Evolutionary conservation across 176 grass and related monocot genomes (phyloP).

Genomic region (Lolium multiflorum): DNA sequence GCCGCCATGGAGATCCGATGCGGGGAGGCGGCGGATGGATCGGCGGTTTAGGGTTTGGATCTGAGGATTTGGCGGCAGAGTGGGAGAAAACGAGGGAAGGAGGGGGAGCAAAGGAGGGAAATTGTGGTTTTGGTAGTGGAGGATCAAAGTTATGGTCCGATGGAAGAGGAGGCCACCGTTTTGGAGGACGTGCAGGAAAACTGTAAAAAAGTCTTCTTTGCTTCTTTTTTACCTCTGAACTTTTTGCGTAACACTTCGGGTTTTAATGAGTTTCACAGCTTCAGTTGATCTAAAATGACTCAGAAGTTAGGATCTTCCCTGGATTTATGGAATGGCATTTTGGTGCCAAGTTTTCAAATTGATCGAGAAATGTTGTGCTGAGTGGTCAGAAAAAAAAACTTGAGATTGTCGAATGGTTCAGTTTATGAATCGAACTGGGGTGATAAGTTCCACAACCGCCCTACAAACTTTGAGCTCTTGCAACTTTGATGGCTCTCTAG

Average conservation of each 20-base stretch:
- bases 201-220: neutral
- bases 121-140: conserved; percentile 50
- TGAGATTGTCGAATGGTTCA: neutral
- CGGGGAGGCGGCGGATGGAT: neutral
- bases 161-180: neutral
- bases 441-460: neutral
- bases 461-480: neutral
- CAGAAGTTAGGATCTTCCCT: neutral
- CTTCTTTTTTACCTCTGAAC: neutral
- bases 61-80: conserved; percentile 54
- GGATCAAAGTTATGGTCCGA: conserved; percentile 26
- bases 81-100: conserved; percentile 52
- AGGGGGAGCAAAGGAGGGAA: conserved; percentile 58
- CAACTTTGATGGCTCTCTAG: too few relatives aligned
- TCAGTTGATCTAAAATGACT: neutral
- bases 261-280: neutral
- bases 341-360: neutral
- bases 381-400: too few relatives aligned
- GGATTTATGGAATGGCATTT: neutral
- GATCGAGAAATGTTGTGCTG: neutral
- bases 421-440: neutral
- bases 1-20: conserved; percentile 45
- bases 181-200: neutral
- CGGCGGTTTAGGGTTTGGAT: conserved; percentile 39
- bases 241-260: neutral